Evolutionary conservation across 148 eudicot species (phyloP), one percentile per base, ranked within the genome.

Genomic region (Polygonum aviculare): DNA sequence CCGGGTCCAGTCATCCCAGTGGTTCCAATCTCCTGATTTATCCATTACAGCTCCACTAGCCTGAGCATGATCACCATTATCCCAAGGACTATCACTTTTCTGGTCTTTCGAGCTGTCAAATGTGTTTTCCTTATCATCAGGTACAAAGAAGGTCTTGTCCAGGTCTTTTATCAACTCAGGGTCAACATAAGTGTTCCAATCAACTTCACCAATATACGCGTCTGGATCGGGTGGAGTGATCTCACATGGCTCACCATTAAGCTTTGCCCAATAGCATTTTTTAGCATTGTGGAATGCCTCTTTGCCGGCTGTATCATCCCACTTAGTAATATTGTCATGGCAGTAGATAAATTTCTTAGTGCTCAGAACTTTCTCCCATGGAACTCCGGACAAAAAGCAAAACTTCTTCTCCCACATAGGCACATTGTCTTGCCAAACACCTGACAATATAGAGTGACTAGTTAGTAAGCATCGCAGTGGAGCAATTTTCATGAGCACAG

Each of bases 371-470:
- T 82, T 89, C 76, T 82, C 81, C 94, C 98, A 91, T 72, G 91
- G 83, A 80, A 93, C 79, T 60, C 98, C 94, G 35, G 84, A 83
- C 60, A 75, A 72, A 75, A 75, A 79, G 87, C 94, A 88, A 77
- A 89, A 91, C 72, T 88, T 86, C 63, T 84, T 87, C 82, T 93
- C 98, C 98, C 96, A 91, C 60, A 84, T 79, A 40, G 90, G 92
- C 45, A 87, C 85, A 79, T 78, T 85, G 78, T 81, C 88, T 75
- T 87, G 84, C 88, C 89, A 88, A 74, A 69, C 82, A 45, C 51
- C 74, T 72, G 54, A 44, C 31, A 44, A 48, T 8, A 72, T 44
- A n/a, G 75, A 72, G 38, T 5, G 10, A 44, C 52, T n/a, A 44
- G 49, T 40, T 15, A 72, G 52, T 19, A 12, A 44, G 10, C 75